These are phyloP conservation scores for Hermanozyma aechmeae DNA, from an alignment of 805 yeast genomes.

Conservation along the genomic window DNA sequence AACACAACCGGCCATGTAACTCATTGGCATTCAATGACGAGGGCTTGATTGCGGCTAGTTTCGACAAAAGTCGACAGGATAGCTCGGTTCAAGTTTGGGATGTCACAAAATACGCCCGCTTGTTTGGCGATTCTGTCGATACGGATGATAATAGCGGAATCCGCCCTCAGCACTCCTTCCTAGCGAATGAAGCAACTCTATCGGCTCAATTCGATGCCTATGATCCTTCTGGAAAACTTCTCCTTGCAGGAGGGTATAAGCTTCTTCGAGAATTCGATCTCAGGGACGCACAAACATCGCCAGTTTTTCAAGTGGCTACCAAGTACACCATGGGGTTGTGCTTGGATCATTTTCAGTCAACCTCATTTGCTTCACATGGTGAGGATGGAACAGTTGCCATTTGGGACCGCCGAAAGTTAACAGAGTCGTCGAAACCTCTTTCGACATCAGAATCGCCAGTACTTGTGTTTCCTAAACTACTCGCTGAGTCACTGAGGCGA, in stretches of 20 bases:
- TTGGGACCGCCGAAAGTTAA: constrained; percentile 68
- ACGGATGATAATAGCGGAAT: constrained; percentile 41
- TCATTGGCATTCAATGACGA: constrained; percentile 57
- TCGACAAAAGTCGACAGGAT: constrained; percentile 71
- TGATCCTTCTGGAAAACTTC: constrained; percentile 12
- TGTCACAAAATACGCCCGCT: constrained; percentile 46
- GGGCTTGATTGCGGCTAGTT: constrained; percentile 66
- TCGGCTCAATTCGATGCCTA: constrained; percentile 48
- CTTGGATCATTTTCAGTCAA: constrained; percentile 58
- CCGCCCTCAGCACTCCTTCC: constrained; percentile 46
- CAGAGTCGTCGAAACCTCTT: constrained; percentile 8
- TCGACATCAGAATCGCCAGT: constrained; percentile 43
- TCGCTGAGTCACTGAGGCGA: constrained; percentile 48
- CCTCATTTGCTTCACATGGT: constrained; percentile 63
- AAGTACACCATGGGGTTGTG: constrained; percentile 60
- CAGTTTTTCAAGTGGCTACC: constrained; percentile 67
- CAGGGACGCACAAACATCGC: constrained; percentile 40
- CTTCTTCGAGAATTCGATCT: constrained; percentile 70
- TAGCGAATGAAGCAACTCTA: constrained; percentile 67
- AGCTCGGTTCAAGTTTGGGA: constrained; percentile 77
- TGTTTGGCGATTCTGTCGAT: constrained; percentile 16
- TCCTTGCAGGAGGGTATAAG: constrained; percentile 71
- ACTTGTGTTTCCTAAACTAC: constrained; percentile 49
- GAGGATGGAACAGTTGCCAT: constrained; percentile 81
- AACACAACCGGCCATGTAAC: constrained; percentile 68